Evolutionary conservation across 1,284 basidiomycete genomes (phyloP), one percentile per base, ranked within the genome.

Genomic region (Papiliotrema laurentii): DNA sequence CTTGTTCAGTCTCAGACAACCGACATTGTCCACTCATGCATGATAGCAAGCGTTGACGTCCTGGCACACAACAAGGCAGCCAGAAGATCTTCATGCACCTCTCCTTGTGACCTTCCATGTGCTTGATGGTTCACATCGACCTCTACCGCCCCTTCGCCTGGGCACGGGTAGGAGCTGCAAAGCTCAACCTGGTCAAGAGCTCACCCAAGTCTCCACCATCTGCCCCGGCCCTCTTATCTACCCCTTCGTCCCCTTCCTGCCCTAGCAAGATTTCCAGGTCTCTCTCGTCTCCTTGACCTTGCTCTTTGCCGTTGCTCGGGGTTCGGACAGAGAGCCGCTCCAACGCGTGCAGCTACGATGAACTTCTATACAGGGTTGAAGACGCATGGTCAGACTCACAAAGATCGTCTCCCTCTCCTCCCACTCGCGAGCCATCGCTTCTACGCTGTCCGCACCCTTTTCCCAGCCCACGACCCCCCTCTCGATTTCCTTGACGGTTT

Each of bases 401-500:
- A 88, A 69, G 4, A 75, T 75, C 1, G 66, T 58, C 73, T 83
- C 79, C 60, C 81, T 83, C 42, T 73, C 71, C 16, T 77, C 70
- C 66, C 86, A 89, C 51, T 77, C 77, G 14, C 61, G 53, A 56
- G 77, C 79, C 6, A 87, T 68, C 18, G 79, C 77, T 39, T 81
- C 78, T 3, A 89, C 71, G 50, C 73, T 59, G 13, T 76, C 76
- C 11, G 77, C 52, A 3, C 60, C 81, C 5, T 82, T 84, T 47
- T 80, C 74, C 61, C 82, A 81, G 52, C 86, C 84, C 46, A 82
- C 69, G 50, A 82, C 35, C 13, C 79, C 74, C 0, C 78, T 71
- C 54, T 78, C 76, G 2, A 85, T 63, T 51, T 87, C 83, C 10
- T 83, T 83, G 3, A 85, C 77, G 19, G 86, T 70, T 35, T 86